Base-by-base conservation (phyloP, 768 basidiomycete genomes). In the Mrakia blollopis region DNA sequence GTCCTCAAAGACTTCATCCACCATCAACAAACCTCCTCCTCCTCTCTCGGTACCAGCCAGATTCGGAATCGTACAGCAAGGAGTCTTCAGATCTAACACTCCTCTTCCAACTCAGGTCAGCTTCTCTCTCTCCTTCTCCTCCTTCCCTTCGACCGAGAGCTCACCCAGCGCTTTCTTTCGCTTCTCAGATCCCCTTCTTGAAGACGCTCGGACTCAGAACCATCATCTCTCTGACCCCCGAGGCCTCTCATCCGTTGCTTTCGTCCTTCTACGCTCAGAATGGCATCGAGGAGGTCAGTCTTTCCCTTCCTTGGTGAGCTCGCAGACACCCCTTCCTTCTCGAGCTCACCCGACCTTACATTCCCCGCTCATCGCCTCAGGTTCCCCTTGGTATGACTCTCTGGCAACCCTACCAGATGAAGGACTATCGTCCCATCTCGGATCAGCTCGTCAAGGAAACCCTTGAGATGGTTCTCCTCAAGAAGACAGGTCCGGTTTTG, bases 21-120 rank as follows among this genome's bases (percentile, higher is more conserved):
- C 39, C 14, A 39, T 13, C 35, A 37, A 65, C 63, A 35, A 39
- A 44, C 65, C 63, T 32, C 11, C 63, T 16, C 63, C 16, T 25
- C 70, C 70, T 13, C 16, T 83, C 47, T 79, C 80, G 41, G 80
- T 81, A 7, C 82, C 82, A 0, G 41, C 75, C 30, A 78, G 80
- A n/a, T 83, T 81, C 77, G 81, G 81, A 10, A 80, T 81, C 28
- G 80, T 83, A 47, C 81, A 83, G 63, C 80, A 79, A n/a, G 81
- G 81, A 32, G 80, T 83, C 3, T 81, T 80, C 37, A 74, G 82
- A 37, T 81, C 80, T 60, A 80, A 81, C 60, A 81, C 79, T 72
- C 82, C 82, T 10, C 79, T 80, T 4, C 78, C 81, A 21, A 63
- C 80, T 39, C 81, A 83, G 74, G 82, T 82, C 63, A 69, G 81